Conservation (phyloP, 2,329 filamentous ascomycete genomes). For the Teratosphaeria destructans region DNA sequence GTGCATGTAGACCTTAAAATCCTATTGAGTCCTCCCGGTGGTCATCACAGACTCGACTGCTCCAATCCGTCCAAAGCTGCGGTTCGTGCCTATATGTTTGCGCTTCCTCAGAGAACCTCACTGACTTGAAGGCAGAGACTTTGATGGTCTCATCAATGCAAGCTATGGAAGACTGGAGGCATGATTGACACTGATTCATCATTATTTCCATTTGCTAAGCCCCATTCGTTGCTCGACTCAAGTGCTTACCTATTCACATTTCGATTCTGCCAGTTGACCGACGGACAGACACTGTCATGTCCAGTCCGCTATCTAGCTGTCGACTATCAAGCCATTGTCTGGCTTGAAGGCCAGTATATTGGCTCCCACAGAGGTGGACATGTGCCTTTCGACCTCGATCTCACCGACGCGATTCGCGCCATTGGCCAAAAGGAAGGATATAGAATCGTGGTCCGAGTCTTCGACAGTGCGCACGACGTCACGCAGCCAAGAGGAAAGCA, state of each 20-base stretch:
- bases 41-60: no score
- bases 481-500: conserved; percentile 59
- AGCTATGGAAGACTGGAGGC: no score
- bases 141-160: no score
- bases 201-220: no score
- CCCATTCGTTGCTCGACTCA: no score
- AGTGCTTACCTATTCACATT: background rate
- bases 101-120: no score
- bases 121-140: background rate
- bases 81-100: no score
- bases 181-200: no score
- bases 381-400: conserved; percentile 47
- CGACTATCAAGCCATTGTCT: conserved; percentile 50
- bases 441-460: conserved; percentile 46
- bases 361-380: conserved; percentile 50
- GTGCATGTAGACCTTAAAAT: background rate
- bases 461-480: conserved; percentile 54
- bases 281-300: background rate
- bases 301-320: conserved; percentile 33
- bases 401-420: conserved; percentile 37
- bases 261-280: background rate
- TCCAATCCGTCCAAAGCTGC: no score
- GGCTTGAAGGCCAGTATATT: conserved; percentile 44
- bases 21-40: background rate
- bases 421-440: conserved; percentile 1